Percentiles rank a stretch among this genome's conserved stretches.
Evolutionary conservation across 306 rosid genomes (phyloP).

Genomic region (Citrullus amarus): DNA sequence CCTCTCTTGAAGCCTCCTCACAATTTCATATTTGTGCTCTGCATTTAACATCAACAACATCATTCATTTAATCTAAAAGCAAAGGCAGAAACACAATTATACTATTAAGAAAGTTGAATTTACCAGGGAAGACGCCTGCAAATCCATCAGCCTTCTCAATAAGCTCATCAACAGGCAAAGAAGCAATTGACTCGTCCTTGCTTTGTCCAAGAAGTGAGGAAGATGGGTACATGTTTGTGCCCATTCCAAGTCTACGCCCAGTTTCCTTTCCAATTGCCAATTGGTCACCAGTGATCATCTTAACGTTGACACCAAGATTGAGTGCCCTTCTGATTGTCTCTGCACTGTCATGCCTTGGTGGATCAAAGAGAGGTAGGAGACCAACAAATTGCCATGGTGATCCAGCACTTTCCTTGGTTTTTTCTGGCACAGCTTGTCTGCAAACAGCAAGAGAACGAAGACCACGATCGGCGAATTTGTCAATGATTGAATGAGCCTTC

Average conservation of each 20-base stretch:
- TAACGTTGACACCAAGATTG: constrained; percentile 71
- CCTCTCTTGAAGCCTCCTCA: constrained; percentile 66
- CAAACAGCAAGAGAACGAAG: constrained; percentile 70
- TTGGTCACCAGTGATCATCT: constrained; percentile 95
- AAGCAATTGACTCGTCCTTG: constrained; percentile 45
- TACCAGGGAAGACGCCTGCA: constrained; percentile 93
- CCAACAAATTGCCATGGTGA: constrained; percentile 75
- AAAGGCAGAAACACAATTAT: neutral
- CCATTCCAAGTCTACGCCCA: constrained; percentile 95
- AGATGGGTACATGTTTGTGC: constrained; percentile 94
- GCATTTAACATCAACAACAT: constrained; percentile 9
- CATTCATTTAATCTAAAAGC: neutral
- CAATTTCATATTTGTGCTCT: constrained; percentile 91
- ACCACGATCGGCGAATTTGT: constrained; percentile 83
- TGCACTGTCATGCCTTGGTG: constrained; percentile 94
- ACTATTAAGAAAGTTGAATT: neutral
- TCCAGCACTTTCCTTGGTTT: constrained; percentile 60
- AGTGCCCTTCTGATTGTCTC: constrained; percentile 82
- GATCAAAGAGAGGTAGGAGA: constrained; percentile 85
- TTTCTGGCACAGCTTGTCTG: constrained; percentile 67
- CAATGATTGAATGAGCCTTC: constrained; percentile 64
- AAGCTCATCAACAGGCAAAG: constrained; percentile 69
- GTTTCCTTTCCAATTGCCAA: constrained; percentile 90
- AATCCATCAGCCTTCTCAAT: constrained; percentile 94
- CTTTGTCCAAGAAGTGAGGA: constrained; percentile 78